Evolutionary conservation across 179 eudicot species (phyloP), one percentile per base, ranked within the genome.

Genomic region (Patellifolia procumbens): DNA sequence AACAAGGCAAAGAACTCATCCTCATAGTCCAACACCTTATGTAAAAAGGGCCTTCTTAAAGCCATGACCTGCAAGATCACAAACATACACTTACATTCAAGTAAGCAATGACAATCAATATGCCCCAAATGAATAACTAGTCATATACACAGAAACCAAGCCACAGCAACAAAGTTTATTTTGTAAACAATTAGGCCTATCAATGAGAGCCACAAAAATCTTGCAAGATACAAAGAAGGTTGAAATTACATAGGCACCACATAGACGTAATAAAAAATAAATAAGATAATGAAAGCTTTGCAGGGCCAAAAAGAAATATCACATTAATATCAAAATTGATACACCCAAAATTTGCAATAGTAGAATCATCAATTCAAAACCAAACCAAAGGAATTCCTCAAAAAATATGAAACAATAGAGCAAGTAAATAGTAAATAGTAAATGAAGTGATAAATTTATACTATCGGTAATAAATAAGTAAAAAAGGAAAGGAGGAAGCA

Each of bases 1-100:
- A 94, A 85, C 76, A 90, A 83, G 43, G 97, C 94, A 81, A 94
- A 92, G 80, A 88, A 94, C 83, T 94, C 98, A 74, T 94, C 97
- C 84, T 94, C 98, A 26, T 92, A 94, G 78, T 94, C 98, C 55
- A 94, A 80, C 37, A 94, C 85, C 83, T 83, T 94, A 62, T 92
- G 98, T 73, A 94, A 81, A 65, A 94, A 83, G 52, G 98, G 97
- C 78, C 98, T 89, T 84, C 98, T 83, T 55, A 94, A 48, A 82
- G 98, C 98, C 79, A 94, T 85, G 16, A 94, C 98, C 98, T 94
- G 84, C 75, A 81, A 69, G 22, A 74, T 42, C 24, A 69, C n/a
- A 79, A 35, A 43, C 39, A 56, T 15, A 32, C 22, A 10, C 37
- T 16, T 28, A 8, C 45, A 67, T 43, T 7, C 22, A 73, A 24